Percentiles rank a stretch among this genome's conserved stretches.
Conservation (phyloP, 2,329 filamentous ascomycete genomes). For the Neodidymelliopsis sp. region DNA sequence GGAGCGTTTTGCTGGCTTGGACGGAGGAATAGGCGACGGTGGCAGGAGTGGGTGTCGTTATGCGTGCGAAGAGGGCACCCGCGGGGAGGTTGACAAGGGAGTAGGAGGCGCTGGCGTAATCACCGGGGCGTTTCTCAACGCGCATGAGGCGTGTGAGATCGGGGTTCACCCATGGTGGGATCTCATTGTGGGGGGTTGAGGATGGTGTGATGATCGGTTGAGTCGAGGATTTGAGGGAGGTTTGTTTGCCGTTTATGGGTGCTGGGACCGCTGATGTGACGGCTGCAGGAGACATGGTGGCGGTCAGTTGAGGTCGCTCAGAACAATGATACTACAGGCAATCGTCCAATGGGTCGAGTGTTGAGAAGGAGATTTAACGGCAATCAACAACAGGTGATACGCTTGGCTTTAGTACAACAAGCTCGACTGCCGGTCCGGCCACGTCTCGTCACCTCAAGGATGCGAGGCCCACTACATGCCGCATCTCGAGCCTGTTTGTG, state of each 20-base stretch:
- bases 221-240: conserved; percentile 17
- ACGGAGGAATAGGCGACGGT: conserved; percentile 60
- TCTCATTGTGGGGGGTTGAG: conserved; percentile 8
- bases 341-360: background rate
- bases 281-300: conserved; percentile 41
- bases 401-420: conserved; percentile 22
- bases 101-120: conserved; percentile 54
- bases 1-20: conserved; percentile 56
- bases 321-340: background rate
- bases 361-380: too few species aligned
- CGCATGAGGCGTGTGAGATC: conserved; percentile 50
- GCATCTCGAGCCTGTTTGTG: conserved; percentile 16
- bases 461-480: conserved; percentile 14
- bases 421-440: conserved; percentile 7
- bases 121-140: conserved; percentile 49
- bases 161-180: conserved; percentile 48
- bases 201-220: conserved; percentile 29
- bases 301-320: background rate
- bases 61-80: conserved; percentile 58
- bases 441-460: conserved; percentile 12
- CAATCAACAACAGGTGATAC: too few species aligned
- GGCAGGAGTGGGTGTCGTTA: conserved; percentile 56
- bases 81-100: conserved; percentile 60
- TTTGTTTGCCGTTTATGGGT: conserved; percentile 29
- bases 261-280: conserved; percentile 21